Percentiles rank a stretch among this genome's conserved stretches.
These are phyloP conservation scores for Colletotrichum sp. DNA, from an alignment of 2,329 filamentous ascomycete species.

Conservation along the genomic window DNA sequence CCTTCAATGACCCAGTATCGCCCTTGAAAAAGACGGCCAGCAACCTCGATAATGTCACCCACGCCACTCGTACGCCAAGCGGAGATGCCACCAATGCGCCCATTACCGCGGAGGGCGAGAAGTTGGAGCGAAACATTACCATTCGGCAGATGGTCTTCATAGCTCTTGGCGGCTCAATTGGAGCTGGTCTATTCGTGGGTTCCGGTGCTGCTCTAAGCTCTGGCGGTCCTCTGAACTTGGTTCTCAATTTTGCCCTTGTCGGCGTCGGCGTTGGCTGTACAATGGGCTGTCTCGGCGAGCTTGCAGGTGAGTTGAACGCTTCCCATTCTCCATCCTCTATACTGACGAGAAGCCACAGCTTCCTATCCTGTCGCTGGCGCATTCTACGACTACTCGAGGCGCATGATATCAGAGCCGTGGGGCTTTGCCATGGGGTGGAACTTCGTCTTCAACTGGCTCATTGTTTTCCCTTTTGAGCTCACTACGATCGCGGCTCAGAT, in stretches of 20 bases:
- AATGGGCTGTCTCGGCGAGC: constrained; percentile 32
- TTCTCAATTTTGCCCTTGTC: constrained; percentile 35
- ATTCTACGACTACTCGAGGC: constrained; percentile 43
- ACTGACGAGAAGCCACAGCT: constrained; percentile 21
- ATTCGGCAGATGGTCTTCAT: constrained; percentile 40
- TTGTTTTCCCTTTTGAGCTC: constrained; percentile 41
- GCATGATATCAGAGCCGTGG: constrained; percentile 41
- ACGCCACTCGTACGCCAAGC: background rate
- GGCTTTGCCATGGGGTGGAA: constrained; percentile 47
- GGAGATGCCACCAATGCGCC: background rate
- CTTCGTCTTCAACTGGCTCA: constrained; percentile 39
- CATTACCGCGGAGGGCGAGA: constrained; percentile 1
- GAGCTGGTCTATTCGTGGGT: constrained; percentile 39
- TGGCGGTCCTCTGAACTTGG: constrained; percentile 34
- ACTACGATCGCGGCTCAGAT: constrained; percentile 37
- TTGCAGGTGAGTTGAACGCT: constrained; percentile 26
- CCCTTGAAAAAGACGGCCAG: background rate
- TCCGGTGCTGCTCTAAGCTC: constrained; percentile 34
- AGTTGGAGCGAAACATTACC: constrained; percentile 30
- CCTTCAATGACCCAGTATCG: too few species aligned
- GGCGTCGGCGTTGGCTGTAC: constrained; percentile 36
- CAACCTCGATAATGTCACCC: background rate
- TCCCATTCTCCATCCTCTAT: background rate
- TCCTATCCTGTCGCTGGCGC: constrained; percentile 38
- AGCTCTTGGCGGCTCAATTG: constrained; percentile 39